These are phyloP conservation scores for Onygenales sp. DNA, from an alignment of 2,329 filamentous ascomycete genomes.

Conservation along the genomic window DNA sequence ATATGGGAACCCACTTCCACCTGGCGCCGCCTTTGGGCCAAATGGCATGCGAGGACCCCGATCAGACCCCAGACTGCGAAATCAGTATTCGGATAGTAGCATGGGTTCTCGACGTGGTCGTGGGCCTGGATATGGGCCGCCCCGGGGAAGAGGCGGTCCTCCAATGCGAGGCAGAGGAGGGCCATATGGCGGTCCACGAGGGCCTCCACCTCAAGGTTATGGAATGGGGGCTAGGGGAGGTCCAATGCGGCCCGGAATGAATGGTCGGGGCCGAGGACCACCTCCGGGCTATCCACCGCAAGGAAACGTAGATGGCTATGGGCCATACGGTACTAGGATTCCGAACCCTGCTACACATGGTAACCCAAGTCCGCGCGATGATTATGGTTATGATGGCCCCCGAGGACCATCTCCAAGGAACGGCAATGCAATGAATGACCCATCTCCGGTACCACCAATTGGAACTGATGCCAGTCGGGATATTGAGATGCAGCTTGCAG, in stretches of 20 bases:
- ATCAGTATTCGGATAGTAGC: conserved; percentile 39
- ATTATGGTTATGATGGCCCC: conserved; percentile 16
- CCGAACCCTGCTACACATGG: conserved; percentile 28
- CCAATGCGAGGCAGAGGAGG: conserved; percentile 35
- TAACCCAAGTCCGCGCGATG: conserved; percentile 8
- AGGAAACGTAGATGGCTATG: conserved; percentile 22
- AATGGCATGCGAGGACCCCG: conserved; percentile 30
- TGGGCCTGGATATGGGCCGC: conserved; percentile 33
- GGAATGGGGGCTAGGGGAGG: conserved; percentile 24
- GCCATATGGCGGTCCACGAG: conserved; percentile 26
- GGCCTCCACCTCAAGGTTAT: conserved; percentile 33
- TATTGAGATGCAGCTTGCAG: conserved; percentile 71
- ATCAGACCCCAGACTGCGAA: conserved; percentile 34
- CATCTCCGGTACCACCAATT: conserved; percentile 13
- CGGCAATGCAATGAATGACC: conserved; percentile 23
- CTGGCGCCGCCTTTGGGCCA: conserved; percentile 16
- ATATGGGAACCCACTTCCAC: conserved; percentile 29
- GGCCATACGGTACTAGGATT: conserved; percentile 24
- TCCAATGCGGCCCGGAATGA: conserved; percentile 33
- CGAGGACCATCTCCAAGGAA: conserved; percentile 22
- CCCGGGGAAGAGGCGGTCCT: conserved; percentile 50
- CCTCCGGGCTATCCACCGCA: conserved; percentile 43
- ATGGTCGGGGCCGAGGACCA: conserved; percentile 36
- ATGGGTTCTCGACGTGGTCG: conserved; percentile 34
- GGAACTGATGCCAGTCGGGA: conserved; percentile 49